These are phyloP conservation scores for Tetraselmis striata DNA, from an alignment of 139 green algal genomes.

Conservation along the genomic window DNA sequence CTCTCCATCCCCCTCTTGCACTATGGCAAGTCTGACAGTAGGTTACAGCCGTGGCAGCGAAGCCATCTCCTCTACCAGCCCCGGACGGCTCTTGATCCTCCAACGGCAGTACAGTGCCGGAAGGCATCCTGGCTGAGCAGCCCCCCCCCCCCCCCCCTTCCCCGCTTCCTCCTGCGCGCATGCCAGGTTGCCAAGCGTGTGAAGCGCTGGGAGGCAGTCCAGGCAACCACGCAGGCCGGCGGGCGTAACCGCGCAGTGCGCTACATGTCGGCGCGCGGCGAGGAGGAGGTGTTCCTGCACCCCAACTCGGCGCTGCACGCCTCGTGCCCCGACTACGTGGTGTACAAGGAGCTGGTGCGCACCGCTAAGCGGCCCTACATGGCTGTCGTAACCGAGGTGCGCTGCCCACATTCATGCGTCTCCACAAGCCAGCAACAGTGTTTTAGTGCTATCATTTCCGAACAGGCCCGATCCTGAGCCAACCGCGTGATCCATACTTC, in stretches of 20 bases:
- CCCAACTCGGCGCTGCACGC: conserved; percentile 61
- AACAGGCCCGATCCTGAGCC: too few species aligned
- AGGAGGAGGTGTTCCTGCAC: conserved; percentile 82
- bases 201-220: conserved; percentile 10
- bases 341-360: conserved; percentile 71
- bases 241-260: conserved; percentile 9
- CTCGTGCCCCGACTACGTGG: conserved; percentile 61
- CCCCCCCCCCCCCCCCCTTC: too few species aligned
- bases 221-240: not conserved
- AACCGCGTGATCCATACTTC: not conserved
- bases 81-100: too few species aligned
- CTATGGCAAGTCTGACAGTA: too few species aligned
- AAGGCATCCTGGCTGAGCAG: too few species aligned
- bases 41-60: too few species aligned
- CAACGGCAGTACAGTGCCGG: too few species aligned
- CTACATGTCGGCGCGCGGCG: conserved; percentile 14
- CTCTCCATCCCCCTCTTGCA: too few species aligned
- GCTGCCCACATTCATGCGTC: conserved; percentile 16
- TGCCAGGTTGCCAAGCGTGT: conserved; percentile 16
- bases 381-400: conserved; percentile 26
- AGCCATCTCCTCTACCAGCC: too few species aligned
- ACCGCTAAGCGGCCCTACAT: conserved; percentile 85
- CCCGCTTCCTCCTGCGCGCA: too few species aligned
- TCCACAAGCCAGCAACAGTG: conserved; percentile 12
- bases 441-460: conserved; percentile 19